phyloP scores from a whole-genome alignment of 202 grass and related monocot species.

The Saccharum hybrid region DNA sequence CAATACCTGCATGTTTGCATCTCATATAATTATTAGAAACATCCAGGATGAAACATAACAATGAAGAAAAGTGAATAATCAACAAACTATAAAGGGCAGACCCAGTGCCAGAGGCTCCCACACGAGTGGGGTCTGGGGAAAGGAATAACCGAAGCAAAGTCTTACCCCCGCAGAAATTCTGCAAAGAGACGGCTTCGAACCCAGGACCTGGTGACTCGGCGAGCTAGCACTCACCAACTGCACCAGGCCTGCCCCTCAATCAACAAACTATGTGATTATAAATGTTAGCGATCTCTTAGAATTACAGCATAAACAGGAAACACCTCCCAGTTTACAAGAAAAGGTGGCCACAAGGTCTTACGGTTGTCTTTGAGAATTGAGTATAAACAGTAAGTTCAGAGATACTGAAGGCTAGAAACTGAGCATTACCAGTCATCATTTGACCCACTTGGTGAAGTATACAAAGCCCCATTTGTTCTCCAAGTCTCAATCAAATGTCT shows the following conservation, averaged over 20 bases:
- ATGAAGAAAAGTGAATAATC: background rate
- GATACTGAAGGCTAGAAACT: constrained; percentile 20
- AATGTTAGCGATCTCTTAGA: background rate
- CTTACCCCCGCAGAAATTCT: too few species aligned
- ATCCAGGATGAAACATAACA: constrained; percentile 33
- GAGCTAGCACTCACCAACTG: too few species aligned
- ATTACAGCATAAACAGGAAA: constrained; percentile 4
- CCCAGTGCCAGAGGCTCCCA: too few species aligned
- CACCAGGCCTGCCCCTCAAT: too few species aligned
- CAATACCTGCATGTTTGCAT: constrained; percentile 71
- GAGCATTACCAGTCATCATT: constrained; percentile 89
- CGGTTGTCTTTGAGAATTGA: constrained; percentile 3
- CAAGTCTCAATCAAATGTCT: constrained; percentile 76
- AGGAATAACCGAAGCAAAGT: too few species aligned
- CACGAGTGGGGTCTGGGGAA: too few species aligned
- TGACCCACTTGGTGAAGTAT: constrained; percentile 86
- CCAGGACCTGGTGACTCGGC: too few species aligned
- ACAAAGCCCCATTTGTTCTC: constrained; percentile 70
- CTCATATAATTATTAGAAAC: constrained; percentile 31
- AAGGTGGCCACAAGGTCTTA: background rate
- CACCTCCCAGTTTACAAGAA: background rate
- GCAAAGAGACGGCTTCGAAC: too few species aligned
- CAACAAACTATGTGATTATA: background rate
- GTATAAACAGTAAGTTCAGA: constrained; percentile 15
- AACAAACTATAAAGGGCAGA: too few species aligned